Percentiles rank a stretch among this genome's conserved stretches.
Conservation (phyloP, 192 early-diverging fungal genomes). For the Coemansia biformis region DNA sequence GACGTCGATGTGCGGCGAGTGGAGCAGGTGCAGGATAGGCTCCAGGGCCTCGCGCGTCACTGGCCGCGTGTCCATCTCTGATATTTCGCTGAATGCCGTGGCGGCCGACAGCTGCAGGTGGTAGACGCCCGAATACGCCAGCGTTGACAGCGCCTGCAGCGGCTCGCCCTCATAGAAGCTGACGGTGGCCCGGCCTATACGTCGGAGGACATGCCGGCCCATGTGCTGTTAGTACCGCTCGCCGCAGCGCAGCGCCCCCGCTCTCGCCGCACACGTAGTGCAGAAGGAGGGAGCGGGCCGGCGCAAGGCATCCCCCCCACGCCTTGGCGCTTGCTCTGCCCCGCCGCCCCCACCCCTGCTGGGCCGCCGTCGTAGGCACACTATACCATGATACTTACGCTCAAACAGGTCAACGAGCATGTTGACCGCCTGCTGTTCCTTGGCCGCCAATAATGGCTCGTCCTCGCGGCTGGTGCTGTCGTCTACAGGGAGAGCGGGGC, state of each 20-base stretch:
- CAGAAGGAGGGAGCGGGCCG: too few relatives aligned
- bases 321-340: too few relatives aligned
- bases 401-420: slow-evolving; percentile 50
- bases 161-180: slow-evolving; percentile 83
- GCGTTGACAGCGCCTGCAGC: slow-evolving; percentile 70
- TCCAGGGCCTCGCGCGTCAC: slow-evolving; percentile 71
- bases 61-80: slow-evolving; percentile 75
- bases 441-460: slow-evolving; percentile 43
- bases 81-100: slow-evolving; percentile 84
- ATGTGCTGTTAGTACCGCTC: too few relatives aligned
- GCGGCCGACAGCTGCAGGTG: slow-evolving; percentile 82
- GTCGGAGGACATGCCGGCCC: too few relatives aligned
- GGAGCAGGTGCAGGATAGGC: slow-evolving; percentile 75
- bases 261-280: too few relatives aligned
- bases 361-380: too few relatives aligned
- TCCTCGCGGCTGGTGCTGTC: slow-evolving; percentile 30
- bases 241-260: too few relatives aligned
- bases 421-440: slow-evolving; percentile 46
- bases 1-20: slow-evolving; percentile 77
- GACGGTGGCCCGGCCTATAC: slow-evolving; percentile 65
- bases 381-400: slow-evolving; percentile 22
- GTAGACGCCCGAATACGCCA: slow-evolving; percentile 79
- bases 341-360: too few relatives aligned
- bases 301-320: too few relatives aligned
- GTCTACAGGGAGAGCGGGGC: slow-evolving; percentile 16